Evolutionary conservation across 768 basidiomycete genomes (phyloP), one percentile per base, ranked within the genome.

Genomic region (Tulasnella sp.): DNA sequence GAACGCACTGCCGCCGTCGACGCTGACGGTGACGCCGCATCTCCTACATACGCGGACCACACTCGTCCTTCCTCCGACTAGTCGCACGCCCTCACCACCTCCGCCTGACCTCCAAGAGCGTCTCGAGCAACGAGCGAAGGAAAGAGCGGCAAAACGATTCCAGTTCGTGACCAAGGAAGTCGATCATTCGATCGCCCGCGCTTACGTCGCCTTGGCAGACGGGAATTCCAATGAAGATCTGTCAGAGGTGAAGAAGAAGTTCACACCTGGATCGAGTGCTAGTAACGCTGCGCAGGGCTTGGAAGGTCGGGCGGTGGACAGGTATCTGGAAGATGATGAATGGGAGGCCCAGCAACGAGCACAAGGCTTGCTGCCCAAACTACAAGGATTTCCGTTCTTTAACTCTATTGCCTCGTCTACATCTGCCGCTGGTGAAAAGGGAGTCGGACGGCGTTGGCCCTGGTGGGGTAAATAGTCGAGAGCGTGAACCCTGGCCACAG

Each of bases 21-120:
- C 91, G 3, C 84, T 93, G 26, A 88, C 85, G 78, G 92, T 90
- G 0, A 93, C 90, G 0, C 92, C 93, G 7, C 91, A 93, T 81
- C 84, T 93, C 10, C 85, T 93, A 20, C 92, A 93, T 83, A 93
- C 92, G 0, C 89, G 92, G 6, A 84, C 86, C 0, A 88, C 85
- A 79, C 83, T 93, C 77, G 82, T 85, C 20, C 85, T 93, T 13
- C 91, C 91, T 0, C 84, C 87, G 2, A 85, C 85, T 26, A 79
- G 82, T 11, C 78, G 77, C 5, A 76, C 74, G n/a, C 26, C 81
- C 37, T 44, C 79, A 82, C 75, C 83, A 81, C 18, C 81, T 81
- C 77, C 82, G 77, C 37, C 77, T 76, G 39, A 71, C 81, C 69
- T 57, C 78, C 79, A 80, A 80, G 79, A 80, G 79, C 46, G 80